Evolutionary conservation across 2,329 filamentous ascomycete genomes (phyloP), one percentile per base, ranked within the genome.

Genomic region (Thelonectria discophora): DNA sequence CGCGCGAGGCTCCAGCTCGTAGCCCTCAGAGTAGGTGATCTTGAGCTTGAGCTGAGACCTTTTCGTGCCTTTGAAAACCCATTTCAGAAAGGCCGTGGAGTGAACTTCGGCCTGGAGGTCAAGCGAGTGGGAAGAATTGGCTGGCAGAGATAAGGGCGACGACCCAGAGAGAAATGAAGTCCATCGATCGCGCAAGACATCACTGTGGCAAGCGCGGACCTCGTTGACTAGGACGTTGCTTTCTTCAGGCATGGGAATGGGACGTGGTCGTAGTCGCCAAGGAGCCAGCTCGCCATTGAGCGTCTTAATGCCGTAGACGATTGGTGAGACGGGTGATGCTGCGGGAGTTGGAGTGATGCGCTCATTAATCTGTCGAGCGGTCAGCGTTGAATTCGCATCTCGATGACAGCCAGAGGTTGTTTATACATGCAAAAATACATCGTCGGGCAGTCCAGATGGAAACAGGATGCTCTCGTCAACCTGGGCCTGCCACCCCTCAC

Each of bases 21-120:
- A 66, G n/a, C 62, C 62, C 39, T 66, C 64, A 8, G 62, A 62
- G 40, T 66, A 65, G 1, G 49, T 59, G 5, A 63, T 46, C 17
- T 60, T 58, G 32, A 66, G 34, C 3, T 27, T 32, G 8, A 64
- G 27, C 10, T 57, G 62, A 5, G 51, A 53, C 9, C 46, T 20
- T n/a, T 48, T 32, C 9, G 30, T 10, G 7, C 55, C 55, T 30
- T 59, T 50, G 34, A 64, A 62, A 1, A 30, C 24, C 58, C 58
- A 64, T 7, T 27, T 50, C 11, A 63, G n/a, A 21, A 66, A 66
- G 8, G 58, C 58, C 2, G 64, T 66, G 3, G 62, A 62, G 17
- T 66, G 64, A 17, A 57, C 55, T 11, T 58, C 48, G 4, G 62
- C 58, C 30, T 64, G 58, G 4, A 66, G 5, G n/a, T 66, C 53